These are phyloP conservation scores for Kodamaea fungicola DNA, from an alignment of 1,139 yeast genomes.

Conservation along the genomic window DNA sequence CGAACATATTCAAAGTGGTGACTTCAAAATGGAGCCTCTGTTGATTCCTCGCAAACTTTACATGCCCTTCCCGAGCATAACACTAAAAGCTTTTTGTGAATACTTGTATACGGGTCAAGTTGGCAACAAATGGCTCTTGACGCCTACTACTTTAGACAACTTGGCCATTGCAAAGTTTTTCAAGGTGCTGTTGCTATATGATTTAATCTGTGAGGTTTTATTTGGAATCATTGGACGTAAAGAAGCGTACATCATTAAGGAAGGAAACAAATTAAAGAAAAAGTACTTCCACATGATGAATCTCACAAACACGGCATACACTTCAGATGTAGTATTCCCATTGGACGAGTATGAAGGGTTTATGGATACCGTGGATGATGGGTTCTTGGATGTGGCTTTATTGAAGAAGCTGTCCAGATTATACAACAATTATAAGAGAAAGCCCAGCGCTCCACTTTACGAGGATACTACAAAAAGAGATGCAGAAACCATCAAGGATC, in stretches of 20 bases:
- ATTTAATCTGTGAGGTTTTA: slow-evolving; percentile 62
- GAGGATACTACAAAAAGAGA: slow-evolving; percentile 5
- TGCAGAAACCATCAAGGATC: slow-evolving; percentile 1
- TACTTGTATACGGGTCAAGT: slow-evolving; percentile 76
- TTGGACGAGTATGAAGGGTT: slow-evolving; percentile 46
- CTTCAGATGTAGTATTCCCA: slow-evolving; percentile 28
- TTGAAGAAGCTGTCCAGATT: slow-evolving; percentile 41
- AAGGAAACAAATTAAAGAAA: slow-evolving; percentile 32
- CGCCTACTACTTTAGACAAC: slow-evolving; percentile 65
- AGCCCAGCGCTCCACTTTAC: slow-evolving; percentile 8
- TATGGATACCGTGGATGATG: slow-evolving; percentile 56
- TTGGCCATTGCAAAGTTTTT: slow-evolving; percentile 60
- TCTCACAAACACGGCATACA: slow-evolving; percentile 21
- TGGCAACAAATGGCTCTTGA: slow-evolving; percentile 65
- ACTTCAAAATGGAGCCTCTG: slow-evolving; percentile 51
- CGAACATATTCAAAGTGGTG: slow-evolving; percentile 32
- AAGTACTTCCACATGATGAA: slow-evolving; percentile 25
- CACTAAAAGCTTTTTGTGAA: slow-evolving; percentile 66
- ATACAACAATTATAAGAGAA: slow-evolving; percentile 18
- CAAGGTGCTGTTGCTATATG: slow-evolving; percentile 65
- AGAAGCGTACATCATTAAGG: slow-evolving; percentile 49
- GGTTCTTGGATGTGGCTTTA: slow-evolving; percentile 54
- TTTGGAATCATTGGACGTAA: slow-evolving; percentile 67
- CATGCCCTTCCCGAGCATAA: slow-evolving; percentile 59
- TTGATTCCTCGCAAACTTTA: slow-evolving; percentile 65